Percentiles rank a stretch among this genome's conserved stretches.
Conservation (phyloP, 2,329 filamentous ascomycete species). For the Fusarium sp. region DNA sequence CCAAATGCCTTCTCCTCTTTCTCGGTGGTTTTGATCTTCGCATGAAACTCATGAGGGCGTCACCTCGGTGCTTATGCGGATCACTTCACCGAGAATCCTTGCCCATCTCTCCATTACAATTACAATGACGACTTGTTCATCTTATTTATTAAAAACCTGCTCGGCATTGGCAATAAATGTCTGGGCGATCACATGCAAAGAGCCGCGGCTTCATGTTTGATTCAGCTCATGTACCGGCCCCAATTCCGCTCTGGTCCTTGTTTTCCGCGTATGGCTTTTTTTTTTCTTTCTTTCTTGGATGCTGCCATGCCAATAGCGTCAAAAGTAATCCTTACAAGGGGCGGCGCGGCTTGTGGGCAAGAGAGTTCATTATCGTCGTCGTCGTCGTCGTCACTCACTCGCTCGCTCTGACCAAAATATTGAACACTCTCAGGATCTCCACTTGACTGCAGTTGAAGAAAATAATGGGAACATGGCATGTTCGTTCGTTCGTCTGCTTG, state of each 20-base stretch:
- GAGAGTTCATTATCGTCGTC: not conserved
- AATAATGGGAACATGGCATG: constrained; percentile 20
- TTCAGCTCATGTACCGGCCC: not conserved
- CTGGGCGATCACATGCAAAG: constrained; percentile 36
- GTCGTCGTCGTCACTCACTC: not conserved
- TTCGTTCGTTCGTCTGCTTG: constrained; percentile 1
- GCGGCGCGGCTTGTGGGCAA: not conserved
- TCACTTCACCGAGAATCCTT: constrained; percentile 19
- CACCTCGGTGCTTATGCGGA: constrained; percentile 43
- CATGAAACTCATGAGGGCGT: constrained; percentile 19
- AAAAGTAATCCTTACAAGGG: not conserved
- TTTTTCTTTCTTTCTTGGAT: not conserved
- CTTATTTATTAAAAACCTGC: not conserved
- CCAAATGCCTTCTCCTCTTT: not conserved
- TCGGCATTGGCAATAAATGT: not conserved
- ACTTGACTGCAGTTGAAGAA: constrained; percentile 18
- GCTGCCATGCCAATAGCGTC: not conserved
- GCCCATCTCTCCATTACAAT: constrained; percentile 21
- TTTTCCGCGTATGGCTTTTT: not conserved
- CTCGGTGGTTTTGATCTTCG: not conserved
- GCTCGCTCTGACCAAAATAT: not conserved
- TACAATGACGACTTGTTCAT: constrained; percentile 16
- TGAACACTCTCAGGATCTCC: constrained; percentile 2
- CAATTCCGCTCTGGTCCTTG: not conserved
- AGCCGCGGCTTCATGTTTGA: not conserved